phyloP scores from a whole-genome alignment of 768 basidiomycete species.

The Lactarius sp. region DNA sequence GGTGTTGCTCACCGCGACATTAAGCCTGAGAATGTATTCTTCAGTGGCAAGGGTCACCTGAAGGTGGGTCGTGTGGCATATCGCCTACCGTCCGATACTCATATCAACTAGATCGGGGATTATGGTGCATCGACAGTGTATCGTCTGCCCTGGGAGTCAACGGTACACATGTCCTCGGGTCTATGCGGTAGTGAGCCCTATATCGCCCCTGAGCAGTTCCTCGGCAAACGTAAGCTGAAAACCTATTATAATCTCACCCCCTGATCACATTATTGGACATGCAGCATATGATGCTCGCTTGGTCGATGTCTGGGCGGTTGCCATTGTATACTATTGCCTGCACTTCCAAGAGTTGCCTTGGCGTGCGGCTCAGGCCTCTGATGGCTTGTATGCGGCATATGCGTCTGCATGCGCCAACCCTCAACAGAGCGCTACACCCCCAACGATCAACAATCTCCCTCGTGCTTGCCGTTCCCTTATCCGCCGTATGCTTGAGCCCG shows the following conservation, averaged over 20 bases:
- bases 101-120: slow-evolving; percentile 77
- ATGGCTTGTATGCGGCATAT: slow-evolving; percentile 79
- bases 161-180: slow-evolving; percentile 94
- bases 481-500: slow-evolving; percentile 93
- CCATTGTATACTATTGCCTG: slow-evolving; percentile 96
- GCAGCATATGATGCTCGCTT: slow-evolving; percentile 94
- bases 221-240: slow-evolving; percentile 83
- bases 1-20: slow-evolving; percentile 98
- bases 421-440: slow-evolving; percentile 42
- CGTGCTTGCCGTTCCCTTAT: slow-evolving; percentile 78
- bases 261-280: slow-evolving; percentile 31
- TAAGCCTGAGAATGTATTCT: slow-evolving; percentile 97
- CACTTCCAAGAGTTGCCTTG: slow-evolving; percentile 98
- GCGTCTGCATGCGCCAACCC: slow-evolving; percentile 47
- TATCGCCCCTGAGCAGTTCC: slow-evolving; percentile 97
- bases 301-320: slow-evolving; percentile 97
- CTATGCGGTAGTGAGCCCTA: slow-evolving; percentile 98
- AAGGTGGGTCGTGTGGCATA: slow-evolving; percentile 54
- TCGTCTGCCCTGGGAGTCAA: slow-evolving; percentile 95
- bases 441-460: slow-evolving; percentile 88
- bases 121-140: slow-evolving; percentile 99
- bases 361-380: slow-evolving; percentile 85
- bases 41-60: slow-evolving; percentile 86
- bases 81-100: slow-evolving; percentile 17
- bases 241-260: slow-evolving; percentile 35